Percentiles rank a stretch among this genome's conserved stretches.
These are phyloP conservation scores for Auricularia auricula-judae DNA, from an alignment of 768 basidiomycete species.

Conservation along the genomic window DNA sequence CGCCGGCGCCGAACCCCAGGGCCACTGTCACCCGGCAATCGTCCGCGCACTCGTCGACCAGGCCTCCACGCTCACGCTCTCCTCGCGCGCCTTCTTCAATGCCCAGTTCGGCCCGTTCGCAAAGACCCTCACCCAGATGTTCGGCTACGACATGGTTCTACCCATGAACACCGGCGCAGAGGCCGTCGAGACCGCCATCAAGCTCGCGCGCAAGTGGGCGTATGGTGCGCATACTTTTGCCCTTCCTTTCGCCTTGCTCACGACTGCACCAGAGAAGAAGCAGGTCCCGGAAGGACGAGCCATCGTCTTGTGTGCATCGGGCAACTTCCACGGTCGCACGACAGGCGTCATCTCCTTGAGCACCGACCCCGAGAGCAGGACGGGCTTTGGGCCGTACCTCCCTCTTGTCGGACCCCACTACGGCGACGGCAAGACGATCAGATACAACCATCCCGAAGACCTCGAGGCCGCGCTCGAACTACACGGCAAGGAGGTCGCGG, in stretches of 20 bases:
- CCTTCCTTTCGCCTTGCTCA: too few species aligned
- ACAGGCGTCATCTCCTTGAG: conserved; percentile 87
- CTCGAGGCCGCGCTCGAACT: conserved; percentile 70
- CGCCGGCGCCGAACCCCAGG: conserved; percentile 27
- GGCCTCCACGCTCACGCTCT: conserved; percentile 82
- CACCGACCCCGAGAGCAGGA: conserved; percentile 83
- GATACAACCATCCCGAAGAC: conserved; percentile 76
- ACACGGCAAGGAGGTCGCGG: conserved; percentile 76
- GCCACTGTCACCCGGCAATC: conserved; percentile 88
- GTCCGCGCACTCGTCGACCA: conserved; percentile 73
- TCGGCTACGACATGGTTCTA: conserved; percentile 90
- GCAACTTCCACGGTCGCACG: conserved; percentile 95
- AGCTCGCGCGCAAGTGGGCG: conserved; percentile 95
- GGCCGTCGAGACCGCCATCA: conserved; percentile 94
- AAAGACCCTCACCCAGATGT: conserved; percentile 67
- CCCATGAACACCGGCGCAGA: conserved; percentile 99
- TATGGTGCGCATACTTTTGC: not conserved
- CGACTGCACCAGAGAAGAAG: too few species aligned
- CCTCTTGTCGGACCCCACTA: conserved; percentile 74
- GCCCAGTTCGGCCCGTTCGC: conserved; percentile 86
- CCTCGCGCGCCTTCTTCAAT: conserved; percentile 95
- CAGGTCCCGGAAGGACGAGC: conserved; percentile 73
- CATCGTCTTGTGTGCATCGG: conserved; percentile 71
- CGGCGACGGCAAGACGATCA: conserved; percentile 49
- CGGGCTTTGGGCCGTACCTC: conserved; percentile 87